Conservation (phyloP, 2,329 filamentous ascomycete species). For the Coniochaeta sp. region DNA sequence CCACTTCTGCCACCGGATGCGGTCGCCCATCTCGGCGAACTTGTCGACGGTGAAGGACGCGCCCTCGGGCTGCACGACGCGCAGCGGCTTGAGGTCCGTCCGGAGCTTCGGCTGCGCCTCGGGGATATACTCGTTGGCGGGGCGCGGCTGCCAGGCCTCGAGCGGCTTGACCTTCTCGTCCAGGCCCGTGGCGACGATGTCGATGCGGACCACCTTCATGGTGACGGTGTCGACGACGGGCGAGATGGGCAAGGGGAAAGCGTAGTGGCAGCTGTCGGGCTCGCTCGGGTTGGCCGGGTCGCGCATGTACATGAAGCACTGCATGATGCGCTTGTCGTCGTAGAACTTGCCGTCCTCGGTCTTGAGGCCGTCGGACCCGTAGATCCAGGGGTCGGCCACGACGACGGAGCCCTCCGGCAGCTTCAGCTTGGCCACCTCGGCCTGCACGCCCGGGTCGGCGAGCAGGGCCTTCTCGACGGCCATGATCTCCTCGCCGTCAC, state of each 20-base stretch:
- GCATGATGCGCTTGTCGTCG: constrained; percentile 41
- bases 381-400: constrained; percentile 59
- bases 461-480: constrained; percentile 48
- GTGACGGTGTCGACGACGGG: constrained; percentile 58
- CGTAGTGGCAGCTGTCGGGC: constrained; percentile 62
- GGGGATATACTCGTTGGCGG: constrained; percentile 57
- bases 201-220: constrained; percentile 61
- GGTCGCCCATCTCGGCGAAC: constrained; percentile 19
- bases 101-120: constrained; percentile 53
- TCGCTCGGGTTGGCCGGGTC: constrained; percentile 53
- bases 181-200: constrained; percentile 59
- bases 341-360: constrained; percentile 36
- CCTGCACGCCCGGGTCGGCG: constrained; percentile 47
- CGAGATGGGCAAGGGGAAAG: constrained; percentile 59
- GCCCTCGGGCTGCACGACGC: constrained; percentile 56
- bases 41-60: constrained; percentile 42
- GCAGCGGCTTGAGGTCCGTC: constrained; percentile 54
- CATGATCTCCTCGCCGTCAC: constrained; percentile 53
- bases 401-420: constrained; percentile 52
- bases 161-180: constrained; percentile 51
- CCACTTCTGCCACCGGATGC: constrained; percentile 35
- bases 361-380: constrained; percentile 46
- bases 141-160: constrained; percentile 47
- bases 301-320: constrained; percentile 61
- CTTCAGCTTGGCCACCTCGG: constrained; percentile 54